These are phyloP conservation scores for Guadua angustifolia DNA, from an alignment of 176 grass and related monocot species.

Conservation along the genomic window DNA sequence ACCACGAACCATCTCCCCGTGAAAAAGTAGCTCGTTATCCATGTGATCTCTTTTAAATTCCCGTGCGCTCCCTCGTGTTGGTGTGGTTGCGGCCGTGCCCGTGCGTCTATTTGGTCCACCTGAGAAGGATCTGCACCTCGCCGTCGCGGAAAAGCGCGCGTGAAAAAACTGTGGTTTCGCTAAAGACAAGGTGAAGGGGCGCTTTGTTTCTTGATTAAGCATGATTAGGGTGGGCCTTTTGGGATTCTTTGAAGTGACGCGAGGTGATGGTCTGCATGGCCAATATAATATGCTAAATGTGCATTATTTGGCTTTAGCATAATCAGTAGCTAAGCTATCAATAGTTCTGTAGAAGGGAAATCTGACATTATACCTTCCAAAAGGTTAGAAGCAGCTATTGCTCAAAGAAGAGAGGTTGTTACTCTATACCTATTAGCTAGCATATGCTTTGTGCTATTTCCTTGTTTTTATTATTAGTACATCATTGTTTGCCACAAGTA, in stretches of 20 bases:
- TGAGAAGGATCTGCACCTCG: not conserved
- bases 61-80: not conserved
- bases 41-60: not conserved
- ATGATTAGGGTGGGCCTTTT: slow-evolving; percentile 30
- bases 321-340: slow-evolving; percentile 29
- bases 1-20: not conserved
- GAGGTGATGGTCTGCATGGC: slow-evolving; percentile 7
- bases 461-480: not conserved
- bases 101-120: not conserved
- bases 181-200: not conserved
- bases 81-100: slow-evolving; percentile 16
- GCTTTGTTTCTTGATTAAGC: slow-evolving; percentile 15
- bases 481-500: not conserved
- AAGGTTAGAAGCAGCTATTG: not conserved
- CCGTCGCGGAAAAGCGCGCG: not conserved
- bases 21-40: slow-evolving; percentile 17
- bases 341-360: slow-evolving; percentile 5
- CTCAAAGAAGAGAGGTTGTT: not conserved
- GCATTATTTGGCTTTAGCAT: slow-evolving; percentile 4
- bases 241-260: slow-evolving; percentile 38
- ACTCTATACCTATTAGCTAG: not conserved
- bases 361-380: slow-evolving; percentile 26
- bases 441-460: too few species aligned
- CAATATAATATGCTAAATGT: slow-evolving; percentile 15
- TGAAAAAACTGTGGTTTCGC: not conserved